Evolutionary conservation across 164 flowering plant species (phyloP).

Genomic region (Paratinospora sagittata): DNA sequence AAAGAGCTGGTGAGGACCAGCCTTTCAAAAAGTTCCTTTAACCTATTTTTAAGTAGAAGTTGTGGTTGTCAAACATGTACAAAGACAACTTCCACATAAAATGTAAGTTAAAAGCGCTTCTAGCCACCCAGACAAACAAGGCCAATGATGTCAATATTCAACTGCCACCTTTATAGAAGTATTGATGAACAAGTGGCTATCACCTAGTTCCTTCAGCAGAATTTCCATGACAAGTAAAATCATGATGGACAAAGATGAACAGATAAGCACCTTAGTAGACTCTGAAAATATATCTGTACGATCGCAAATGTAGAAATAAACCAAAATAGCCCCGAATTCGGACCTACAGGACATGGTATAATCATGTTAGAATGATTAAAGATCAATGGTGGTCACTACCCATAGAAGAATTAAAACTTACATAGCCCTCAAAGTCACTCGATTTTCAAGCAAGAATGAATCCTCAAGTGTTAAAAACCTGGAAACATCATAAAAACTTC

Average conservation of each 20-base stretch:
- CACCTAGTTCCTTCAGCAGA: background rate
- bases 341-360: constrained; percentile 46
- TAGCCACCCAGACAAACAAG: too few relatives aligned
- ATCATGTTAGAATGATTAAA: constrained; percentile 2
- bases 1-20: too few relatives aligned
- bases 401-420: constrained; percentile 29
- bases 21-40: too few relatives aligned
- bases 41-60: too few relatives aligned
- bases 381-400: background rate
- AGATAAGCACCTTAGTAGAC: constrained; percentile 63
- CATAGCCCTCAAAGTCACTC: constrained; percentile 76
- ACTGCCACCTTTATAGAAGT: background rate
- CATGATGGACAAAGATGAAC: background rate
- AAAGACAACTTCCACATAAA: too few relatives aligned
- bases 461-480: constrained; percentile 91
- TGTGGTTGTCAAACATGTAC: too few relatives aligned
- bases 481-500: constrained; percentile 8
- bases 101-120: too few relatives aligned
- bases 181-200: background rate
- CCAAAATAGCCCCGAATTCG: constrained; percentile 73
- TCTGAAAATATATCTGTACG: constrained; percentile 71
- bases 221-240: constrained; percentile 3
- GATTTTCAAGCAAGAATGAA: constrained; percentile 78
- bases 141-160: background rate
- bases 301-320: constrained; percentile 80